A percentile compares a stretch with the other conserved stretches of the same genome.
Evolutionary conservation across 2,329 filamentous ascomycete species (phyloP).

Genomic region (Grosmannia huntii): DNA sequence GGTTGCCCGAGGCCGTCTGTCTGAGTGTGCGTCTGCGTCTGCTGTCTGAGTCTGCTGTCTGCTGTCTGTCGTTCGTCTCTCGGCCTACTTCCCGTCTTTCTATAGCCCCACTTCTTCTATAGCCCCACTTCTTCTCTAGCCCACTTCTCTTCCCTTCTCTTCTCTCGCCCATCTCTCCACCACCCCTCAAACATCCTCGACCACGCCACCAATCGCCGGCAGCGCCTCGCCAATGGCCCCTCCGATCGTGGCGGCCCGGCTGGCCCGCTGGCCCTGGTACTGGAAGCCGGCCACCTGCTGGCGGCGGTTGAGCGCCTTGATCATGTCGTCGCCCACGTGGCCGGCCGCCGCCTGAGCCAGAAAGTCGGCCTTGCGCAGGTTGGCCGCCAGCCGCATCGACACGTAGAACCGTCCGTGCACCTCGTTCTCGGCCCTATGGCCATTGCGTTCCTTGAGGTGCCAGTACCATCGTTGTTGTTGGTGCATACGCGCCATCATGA

Average conservation of each 20-base stretch:
- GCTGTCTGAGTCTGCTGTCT: too few relatives aligned
- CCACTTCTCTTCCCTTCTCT: too few relatives aligned
- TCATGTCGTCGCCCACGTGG: constrained; percentile 16
- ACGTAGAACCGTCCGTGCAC: constrained; percentile 47
- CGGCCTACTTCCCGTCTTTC: too few relatives aligned
- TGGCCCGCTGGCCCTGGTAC: constrained; percentile 28
- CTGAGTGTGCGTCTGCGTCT: too few relatives aligned
- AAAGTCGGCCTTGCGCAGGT: constrained; percentile 22
- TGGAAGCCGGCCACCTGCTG: constrained; percentile 26
- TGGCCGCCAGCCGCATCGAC: constrained; percentile 36
- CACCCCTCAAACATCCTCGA: constrained; percentile 10
- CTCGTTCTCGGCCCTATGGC: constrained; percentile 24
- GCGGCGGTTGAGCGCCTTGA: constrained; percentile 41
- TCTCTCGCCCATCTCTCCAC: too few relatives aligned
- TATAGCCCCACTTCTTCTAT: too few relatives aligned
- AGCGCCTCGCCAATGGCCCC: constrained; percentile 26
- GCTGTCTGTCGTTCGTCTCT: too few relatives aligned
- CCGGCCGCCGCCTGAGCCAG: constrained; percentile 4
- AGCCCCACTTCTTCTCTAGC: too few relatives aligned
- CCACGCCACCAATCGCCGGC: constrained; percentile 13
- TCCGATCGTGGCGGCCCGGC: constrained; percentile 30
- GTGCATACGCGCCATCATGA: neutral
- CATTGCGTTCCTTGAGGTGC: constrained; percentile 16
- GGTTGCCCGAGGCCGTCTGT: too few relatives aligned
- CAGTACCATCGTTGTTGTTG: constrained; percentile 17